Conservation (phyloP, 768 basidiomycete species). For the Suillus decipiens region DNA sequence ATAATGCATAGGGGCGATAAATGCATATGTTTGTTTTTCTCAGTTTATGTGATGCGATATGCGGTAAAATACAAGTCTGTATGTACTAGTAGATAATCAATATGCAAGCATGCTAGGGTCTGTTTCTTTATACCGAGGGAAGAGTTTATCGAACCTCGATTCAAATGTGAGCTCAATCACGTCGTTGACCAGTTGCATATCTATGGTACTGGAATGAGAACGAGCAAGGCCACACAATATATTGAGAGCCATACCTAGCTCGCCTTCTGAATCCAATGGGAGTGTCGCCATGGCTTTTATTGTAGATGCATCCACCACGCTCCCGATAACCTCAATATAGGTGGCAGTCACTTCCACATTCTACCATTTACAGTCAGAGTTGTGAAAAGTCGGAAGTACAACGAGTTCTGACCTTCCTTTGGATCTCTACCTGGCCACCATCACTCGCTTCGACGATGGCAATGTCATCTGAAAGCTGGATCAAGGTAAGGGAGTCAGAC, state of each 20-base stretch:
- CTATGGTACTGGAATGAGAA: conserved; percentile 32
- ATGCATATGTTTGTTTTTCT: not conserved
- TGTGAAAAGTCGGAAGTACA: not conserved
- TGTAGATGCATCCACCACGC: conserved; percentile 52
- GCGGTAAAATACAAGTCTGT: not conserved
- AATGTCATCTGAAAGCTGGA: conserved; percentile 41
- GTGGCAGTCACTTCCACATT: conserved; percentile 49
- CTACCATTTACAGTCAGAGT: conserved; percentile 25
- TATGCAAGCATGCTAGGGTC: not conserved
- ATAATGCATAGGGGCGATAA: conserved; percentile 6
- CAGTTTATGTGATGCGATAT: not conserved
- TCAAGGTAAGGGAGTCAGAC: conserved; percentile 11
- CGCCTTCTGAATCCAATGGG: conserved; percentile 52
- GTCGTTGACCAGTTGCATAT: conserved; percentile 63
- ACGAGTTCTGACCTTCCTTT: conserved; percentile 40
- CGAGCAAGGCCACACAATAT: not conserved
- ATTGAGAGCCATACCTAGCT: conserved; percentile 54
- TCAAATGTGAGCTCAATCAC: conserved; percentile 63
- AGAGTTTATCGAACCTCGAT: conserved; percentile 53
- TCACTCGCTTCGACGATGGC: conserved; percentile 68
- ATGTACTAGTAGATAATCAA: not conserved
- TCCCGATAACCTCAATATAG: conserved; percentile 70
- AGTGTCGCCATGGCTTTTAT: conserved; percentile 56
- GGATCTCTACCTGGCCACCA: conserved; percentile 58
- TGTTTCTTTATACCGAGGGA: conserved; percentile 26